Evolutionary conservation across 1,284 basidiomycete genomes (phyloP), one percentile per base, ranked within the genome.

Genomic region (Austropuccinia psidii): DNA sequence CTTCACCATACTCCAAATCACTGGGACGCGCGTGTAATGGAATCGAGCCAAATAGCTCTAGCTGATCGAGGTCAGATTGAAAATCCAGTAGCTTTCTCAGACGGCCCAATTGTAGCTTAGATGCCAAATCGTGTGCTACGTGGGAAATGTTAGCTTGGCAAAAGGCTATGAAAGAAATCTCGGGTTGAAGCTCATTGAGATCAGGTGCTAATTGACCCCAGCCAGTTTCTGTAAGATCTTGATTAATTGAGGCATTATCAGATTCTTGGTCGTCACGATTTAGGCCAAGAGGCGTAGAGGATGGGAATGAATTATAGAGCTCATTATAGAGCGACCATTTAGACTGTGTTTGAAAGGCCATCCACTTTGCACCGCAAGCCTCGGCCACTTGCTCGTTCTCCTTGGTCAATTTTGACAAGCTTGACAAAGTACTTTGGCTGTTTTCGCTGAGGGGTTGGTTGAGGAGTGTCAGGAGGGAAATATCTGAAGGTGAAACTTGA

Each of bases 21-120:
- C 43, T 54, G 24, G 70, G 70, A 11, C 60, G 60, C 21, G 70
- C 70, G 35, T 73, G 61, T 35, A 73, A 57, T 55, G 70, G 70
- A 45, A 73, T 64, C 24, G 47, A 52, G 45, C 65, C 70, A 33
- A 49, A 73, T 8, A 73, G 15, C 27, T 21, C 45, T 4, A 45
- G 39, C 21, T 24, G 47, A 65, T 65, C 50, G 13, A 73, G 15
- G 17, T 39, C 21, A 29, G 45, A n/a, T 17, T 65, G 31, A n/a
- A 13, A 29, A 27, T 62, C 27, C 2, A 65, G 39, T 43, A 52
- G 27, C 24, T 37, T 17, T 47, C 47, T 52, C 8, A 66, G 27
- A 27, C 31, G 60, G 41, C 45, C 35, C 19, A 73, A 43, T 43
- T 73, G 33, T 15, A 73, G 52, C 17, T 65, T 35, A n/a, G 70